Conservation (phyloP, 2,329 filamentous ascomycete species). For the Blastomyces gilchristii region DNA sequence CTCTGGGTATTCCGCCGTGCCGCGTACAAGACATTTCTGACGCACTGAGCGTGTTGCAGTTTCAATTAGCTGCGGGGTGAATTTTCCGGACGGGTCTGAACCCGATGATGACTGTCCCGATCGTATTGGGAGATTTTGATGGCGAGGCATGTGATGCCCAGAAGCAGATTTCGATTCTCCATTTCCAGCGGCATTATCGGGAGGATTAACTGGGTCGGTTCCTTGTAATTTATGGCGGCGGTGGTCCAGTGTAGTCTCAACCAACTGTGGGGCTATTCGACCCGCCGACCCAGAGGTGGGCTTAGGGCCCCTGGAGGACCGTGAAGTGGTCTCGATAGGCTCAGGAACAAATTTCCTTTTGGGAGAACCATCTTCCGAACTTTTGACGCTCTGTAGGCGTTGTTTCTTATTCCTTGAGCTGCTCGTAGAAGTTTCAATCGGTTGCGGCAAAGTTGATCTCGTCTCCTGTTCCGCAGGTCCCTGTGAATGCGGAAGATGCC, state of each 20-base stretch:
- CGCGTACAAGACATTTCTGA: slow-evolving; percentile 53
- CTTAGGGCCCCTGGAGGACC: slow-evolving; percentile 11
- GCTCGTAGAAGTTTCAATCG: slow-evolving; percentile 35
- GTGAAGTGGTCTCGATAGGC: slow-evolving; percentile 20
- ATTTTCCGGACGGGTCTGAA: slow-evolving; percentile 36
- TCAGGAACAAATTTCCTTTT: slow-evolving; percentile 23
- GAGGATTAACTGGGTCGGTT: neutral
- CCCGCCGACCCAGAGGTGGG: slow-evolving; percentile 33
- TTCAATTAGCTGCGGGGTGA: slow-evolving; percentile 72
- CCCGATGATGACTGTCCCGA: neutral
- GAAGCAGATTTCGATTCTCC: slow-evolving; percentile 8
- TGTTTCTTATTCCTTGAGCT: slow-evolving; percentile 28
- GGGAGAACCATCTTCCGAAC: neutral
- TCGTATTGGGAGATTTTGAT: neutral
- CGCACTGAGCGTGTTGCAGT: slow-evolving; percentile 63
- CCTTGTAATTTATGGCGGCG: slow-evolving; percentile 18
- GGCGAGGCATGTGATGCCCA: slow-evolving; percentile 8
- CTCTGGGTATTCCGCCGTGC: slow-evolving; percentile 55
- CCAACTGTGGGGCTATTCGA: slow-evolving; percentile 58
- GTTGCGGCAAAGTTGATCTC: slow-evolving; percentile 32
- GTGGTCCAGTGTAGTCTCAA: slow-evolving; percentile 59
- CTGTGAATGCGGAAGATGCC: slow-evolving; percentile 4
- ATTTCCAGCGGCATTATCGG: neutral
- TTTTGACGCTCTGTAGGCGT: neutral
- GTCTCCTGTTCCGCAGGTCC: neutral